Evolutionary conservation across 169 alveolate genomes (phyloP).

Genomic region (Plasmodium berghei): DNA sequence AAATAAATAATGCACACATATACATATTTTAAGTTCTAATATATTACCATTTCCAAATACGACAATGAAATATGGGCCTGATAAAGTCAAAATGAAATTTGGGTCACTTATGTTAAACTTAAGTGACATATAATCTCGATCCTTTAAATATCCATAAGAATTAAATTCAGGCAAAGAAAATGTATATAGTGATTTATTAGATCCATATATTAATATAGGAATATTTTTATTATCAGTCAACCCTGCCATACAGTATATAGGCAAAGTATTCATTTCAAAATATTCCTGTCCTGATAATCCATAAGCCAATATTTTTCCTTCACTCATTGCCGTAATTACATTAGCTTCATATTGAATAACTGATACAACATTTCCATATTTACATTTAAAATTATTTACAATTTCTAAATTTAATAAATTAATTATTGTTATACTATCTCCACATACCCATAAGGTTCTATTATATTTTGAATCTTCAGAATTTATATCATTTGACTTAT

Average conservation of each 20-base stretch:
- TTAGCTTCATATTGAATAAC: constrained; percentile 76
- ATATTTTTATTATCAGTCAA: constrained; percentile 44
- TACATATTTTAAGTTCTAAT: background rate
- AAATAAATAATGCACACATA: background rate
- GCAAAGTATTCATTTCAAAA: constrained; percentile 75
- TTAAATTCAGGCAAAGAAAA: constrained; percentile 72
- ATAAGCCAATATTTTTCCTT: constrained; percentile 72
- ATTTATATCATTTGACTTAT: constrained; percentile 1
- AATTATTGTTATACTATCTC: constrained; percentile 73
- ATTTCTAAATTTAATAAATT: constrained; percentile 63
- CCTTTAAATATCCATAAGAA: constrained; percentile 69
- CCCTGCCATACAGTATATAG: constrained; percentile 74
- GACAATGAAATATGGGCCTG: constrained; percentile 76
- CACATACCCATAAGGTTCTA: constrained; percentile 75
- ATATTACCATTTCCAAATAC: constrained; percentile 44
- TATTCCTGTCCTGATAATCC: constrained; percentile 42
- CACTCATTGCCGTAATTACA: constrained; percentile 76
- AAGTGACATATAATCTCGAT: constrained; percentile 34
- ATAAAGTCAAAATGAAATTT: constrained; percentile 49
- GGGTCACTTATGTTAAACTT: constrained; percentile 69
- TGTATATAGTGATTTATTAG: constrained; percentile 64
- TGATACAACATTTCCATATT: constrained; percentile 72
- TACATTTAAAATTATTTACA: constrained; percentile 45
- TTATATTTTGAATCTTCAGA: constrained; percentile 27
- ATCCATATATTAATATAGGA: constrained; percentile 71